Evolutionary conservation across 192 early-diverging fungal species (phyloP).

Genomic region (Rhizophagus clarus): DNA sequence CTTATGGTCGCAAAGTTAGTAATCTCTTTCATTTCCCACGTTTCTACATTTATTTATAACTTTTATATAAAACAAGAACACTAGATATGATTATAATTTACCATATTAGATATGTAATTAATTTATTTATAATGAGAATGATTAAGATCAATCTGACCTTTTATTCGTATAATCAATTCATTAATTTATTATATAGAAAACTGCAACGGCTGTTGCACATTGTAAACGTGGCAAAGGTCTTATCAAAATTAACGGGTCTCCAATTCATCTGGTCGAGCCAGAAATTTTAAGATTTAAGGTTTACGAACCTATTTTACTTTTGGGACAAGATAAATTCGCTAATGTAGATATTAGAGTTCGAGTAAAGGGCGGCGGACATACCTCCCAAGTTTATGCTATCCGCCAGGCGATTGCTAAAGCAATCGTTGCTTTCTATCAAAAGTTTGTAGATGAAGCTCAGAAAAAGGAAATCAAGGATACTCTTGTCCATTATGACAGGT

Average conservation of each 20-base stretch:
- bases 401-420: conserved; percentile 99
- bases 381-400: conserved; percentile 97
- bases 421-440: conserved; percentile 99
- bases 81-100: too few relatives aligned
- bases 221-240: conserved; percentile 98
- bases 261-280: conserved; percentile 94
- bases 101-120: neutral
- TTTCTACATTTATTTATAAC: neutral
- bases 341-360: conserved; percentile 96
- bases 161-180: neutral
- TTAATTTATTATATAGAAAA: conserved; percentile 66
- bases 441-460: conserved; percentile 98
- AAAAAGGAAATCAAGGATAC: conserved; percentile 99
- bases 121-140: too few relatives aligned
- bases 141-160: too few relatives aligned
- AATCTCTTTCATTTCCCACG: neutral
- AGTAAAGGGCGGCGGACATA: conserved; percentile 96
- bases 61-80: neutral
- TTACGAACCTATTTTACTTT: conserved; percentile 95
- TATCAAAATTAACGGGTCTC: conserved; percentile 97
- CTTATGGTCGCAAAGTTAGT: conserved; percentile 76
- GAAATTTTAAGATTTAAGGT: conserved; percentile 98
- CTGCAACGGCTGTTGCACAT: conserved; percentile 98
- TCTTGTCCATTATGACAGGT: conserved; percentile 84
- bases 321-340: conserved; percentile 96